Conservation (phyloP, 1,284 basidiomycete genomes). For the Hypsizygus ulmarius region DNA sequence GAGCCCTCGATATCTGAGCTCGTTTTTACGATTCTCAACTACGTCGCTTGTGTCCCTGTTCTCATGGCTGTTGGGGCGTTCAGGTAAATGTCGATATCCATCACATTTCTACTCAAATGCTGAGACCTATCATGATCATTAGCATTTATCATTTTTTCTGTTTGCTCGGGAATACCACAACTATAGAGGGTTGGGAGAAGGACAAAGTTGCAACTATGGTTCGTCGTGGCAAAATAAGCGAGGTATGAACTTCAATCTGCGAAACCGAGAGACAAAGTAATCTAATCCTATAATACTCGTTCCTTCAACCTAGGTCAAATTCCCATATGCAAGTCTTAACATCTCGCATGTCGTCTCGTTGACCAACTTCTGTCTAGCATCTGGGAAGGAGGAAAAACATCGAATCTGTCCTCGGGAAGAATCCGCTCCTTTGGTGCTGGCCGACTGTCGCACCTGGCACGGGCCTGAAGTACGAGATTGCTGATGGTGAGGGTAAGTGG, state of each 20-base stretch:
- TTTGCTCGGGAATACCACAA: slow-evolving; percentile 84
- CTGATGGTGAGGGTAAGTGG: slow-evolving; percentile 78
- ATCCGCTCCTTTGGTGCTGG: slow-evolving; percentile 80
- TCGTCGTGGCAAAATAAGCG: slow-evolving; percentile 80
- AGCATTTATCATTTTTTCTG: slow-evolving; percentile 88
- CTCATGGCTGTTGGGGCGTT: slow-evolving; percentile 84
- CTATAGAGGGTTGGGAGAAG: slow-evolving; percentile 98
- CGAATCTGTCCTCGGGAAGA: slow-evolving; percentile 72
- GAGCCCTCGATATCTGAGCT: slow-evolving; percentile 71
- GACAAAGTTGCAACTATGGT: slow-evolving; percentile 88
- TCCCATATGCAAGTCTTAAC: slow-evolving; percentile 76
- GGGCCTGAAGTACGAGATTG: slow-evolving; percentile 77
- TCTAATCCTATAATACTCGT: background rate
- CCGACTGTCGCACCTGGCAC: slow-evolving; percentile 65
- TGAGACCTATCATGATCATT: background rate
- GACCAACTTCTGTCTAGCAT: slow-evolving; percentile 49
- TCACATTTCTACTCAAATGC: background rate
- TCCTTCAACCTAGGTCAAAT: slow-evolving; percentile 64
- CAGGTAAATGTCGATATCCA: slow-evolving; percentile 46
- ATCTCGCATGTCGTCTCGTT: slow-evolving; percentile 4
- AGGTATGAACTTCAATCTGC: slow-evolving; percentile 44
- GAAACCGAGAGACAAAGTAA: background rate
- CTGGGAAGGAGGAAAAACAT: slow-evolving; percentile 75
- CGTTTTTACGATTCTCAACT: slow-evolving; percentile 86
- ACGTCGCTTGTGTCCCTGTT: slow-evolving; percentile 82